These are phyloP conservation scores for Alternaria solani DNA, from an alignment of 2,329 filamentous ascomycete genomes.

Conservation along the genomic window DNA sequence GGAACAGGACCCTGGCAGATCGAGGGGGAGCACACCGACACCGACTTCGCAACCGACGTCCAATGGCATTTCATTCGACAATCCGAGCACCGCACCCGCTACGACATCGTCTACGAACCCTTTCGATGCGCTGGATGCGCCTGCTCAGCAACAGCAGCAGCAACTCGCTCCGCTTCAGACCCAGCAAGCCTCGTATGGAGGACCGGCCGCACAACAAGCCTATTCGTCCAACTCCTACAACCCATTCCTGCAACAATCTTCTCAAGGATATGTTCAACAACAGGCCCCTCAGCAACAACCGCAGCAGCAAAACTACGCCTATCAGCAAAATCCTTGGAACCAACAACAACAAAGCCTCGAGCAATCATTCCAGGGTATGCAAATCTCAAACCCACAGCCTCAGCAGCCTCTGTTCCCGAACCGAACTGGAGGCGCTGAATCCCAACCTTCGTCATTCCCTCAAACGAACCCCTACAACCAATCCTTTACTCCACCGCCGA, in stretches of 20 bases:
- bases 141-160: conserved; percentile 41
- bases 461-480: conserved; percentile 54
- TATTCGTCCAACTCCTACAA: conserved; percentile 65
- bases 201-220: conserved; percentile 29
- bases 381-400: conserved; percentile 59
- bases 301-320: conserved; percentile 18
- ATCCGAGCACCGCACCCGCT: conserved; percentile 40
- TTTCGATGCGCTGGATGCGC: conserved; percentile 55
- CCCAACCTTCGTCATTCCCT: conserved; percentile 48
- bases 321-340: conserved; percentile 26
- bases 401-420: conserved; percentile 69
- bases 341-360: conserved; percentile 59
- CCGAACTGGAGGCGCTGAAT: conserved; percentile 70
- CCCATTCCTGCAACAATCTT: conserved; percentile 67
- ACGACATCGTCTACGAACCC: conserved; percentile 49
- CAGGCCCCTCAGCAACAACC: conserved; percentile 20
- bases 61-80: conserved; percentile 57
- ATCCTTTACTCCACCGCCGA: conserved; percentile 52
- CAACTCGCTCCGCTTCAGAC: conserved; percentile 38
- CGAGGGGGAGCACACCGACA: conserved; percentile 58
- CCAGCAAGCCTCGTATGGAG: conserved; percentile 39
- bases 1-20: conserved; percentile 58
- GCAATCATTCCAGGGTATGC: conserved; percentile 78
- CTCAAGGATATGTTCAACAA: conserved; percentile 40
- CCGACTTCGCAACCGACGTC: conserved; percentile 59